Conservation (phyloP, 1,284 basidiomycete genomes). For the Trametes versicolor region DNA sequence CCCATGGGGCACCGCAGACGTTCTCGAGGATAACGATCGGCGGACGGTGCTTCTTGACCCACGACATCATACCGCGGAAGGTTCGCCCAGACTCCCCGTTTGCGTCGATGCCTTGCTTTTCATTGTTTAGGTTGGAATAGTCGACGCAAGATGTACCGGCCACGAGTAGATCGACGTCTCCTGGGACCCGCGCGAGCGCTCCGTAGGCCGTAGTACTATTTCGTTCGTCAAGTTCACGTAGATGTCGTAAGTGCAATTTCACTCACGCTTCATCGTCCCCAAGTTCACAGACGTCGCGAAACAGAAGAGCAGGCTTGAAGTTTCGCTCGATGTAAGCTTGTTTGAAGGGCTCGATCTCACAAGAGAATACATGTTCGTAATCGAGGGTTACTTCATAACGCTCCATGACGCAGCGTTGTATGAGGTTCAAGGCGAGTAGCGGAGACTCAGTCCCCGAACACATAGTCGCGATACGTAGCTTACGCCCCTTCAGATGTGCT, state of each 20-base stretch:
- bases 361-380: constrained; percentile 95
- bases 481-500: constrained; percentile 79
- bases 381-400: constrained; percentile 74
- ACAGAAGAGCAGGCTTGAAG: constrained; percentile 90
- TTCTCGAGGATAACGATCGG: constrained; percentile 95
- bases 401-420: constrained; percentile 78
- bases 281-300: constrained; percentile 94
- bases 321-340: constrained; percentile 98
- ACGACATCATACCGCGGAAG: constrained; percentile 92
- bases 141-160: constrained; percentile 97
- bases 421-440: constrained; percentile 88
- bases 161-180: constrained; percentile 89
- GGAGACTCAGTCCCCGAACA: constrained; percentile 97
- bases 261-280: constrained; percentile 80
- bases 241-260: neutral
- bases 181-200: constrained; percentile 85
- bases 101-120: constrained; percentile 89
- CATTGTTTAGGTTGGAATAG: constrained; percentile 94
- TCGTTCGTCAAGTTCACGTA: constrained; percentile 15
- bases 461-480: constrained; percentile 95
- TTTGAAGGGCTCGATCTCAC: constrained; percentile 98
- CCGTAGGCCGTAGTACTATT: constrained; percentile 91
- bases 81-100: constrained; percentile 93
- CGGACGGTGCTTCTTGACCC: constrained; percentile 89
- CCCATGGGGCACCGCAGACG: constrained; percentile 93